These are phyloP conservation scores for Chlamydomonas reinhardtii DNA, from an alignment of 163 green algal genomes.

Conservation along the genomic window DNA sequence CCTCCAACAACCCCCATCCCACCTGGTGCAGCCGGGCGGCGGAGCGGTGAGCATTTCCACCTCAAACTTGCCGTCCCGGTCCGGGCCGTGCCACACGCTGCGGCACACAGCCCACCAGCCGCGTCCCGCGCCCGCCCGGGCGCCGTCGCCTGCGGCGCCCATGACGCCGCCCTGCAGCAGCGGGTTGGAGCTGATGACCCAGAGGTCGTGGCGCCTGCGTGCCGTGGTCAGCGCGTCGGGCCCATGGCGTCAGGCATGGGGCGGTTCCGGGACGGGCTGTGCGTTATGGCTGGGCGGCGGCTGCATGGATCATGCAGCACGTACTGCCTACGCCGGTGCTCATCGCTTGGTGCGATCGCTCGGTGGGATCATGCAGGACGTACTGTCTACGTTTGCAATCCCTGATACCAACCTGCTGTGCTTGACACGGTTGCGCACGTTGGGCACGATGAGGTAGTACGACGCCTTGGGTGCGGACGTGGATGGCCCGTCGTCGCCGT, in stretches of 20 bases:
- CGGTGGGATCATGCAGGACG: too few relatives aligned
- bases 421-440: slow-evolving; percentile 35
- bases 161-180: slow-evolving; percentile 39
- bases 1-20: slow-evolving; percentile 53
- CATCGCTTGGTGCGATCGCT: too few relatives aligned
- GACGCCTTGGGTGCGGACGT: slow-evolving; percentile 7
- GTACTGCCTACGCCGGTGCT: too few relatives aligned
- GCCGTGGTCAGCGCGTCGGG: too few relatives aligned
- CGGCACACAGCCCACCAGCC: slow-evolving; percentile 60
- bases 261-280: too few relatives aligned
- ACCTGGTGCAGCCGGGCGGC: slow-evolving; percentile 53
- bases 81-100: slow-evolving; percentile 87
- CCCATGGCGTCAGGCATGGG: too few relatives aligned
- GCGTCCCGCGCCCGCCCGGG: slow-evolving; percentile 25
- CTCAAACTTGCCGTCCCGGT: slow-evolving; percentile 88
- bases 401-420: slow-evolving; percentile 38
- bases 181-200: slow-evolving; percentile 76
- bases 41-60: slow-evolving; percentile 68
- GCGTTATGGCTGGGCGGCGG: too few relatives aligned
- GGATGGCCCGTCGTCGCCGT: slow-evolving; percentile 18
- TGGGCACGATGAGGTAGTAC: slow-evolving; percentile 48
- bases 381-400: too few relatives aligned
- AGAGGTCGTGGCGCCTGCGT: slow-evolving; percentile 78
- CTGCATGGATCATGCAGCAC: too few relatives aligned
- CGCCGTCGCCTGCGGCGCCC: neutral